These are phyloP conservation scores for Aspergillus ostianus DNA, from an alignment of 495 filamentous ascomycete species.

Conservation along the genomic window DNA sequence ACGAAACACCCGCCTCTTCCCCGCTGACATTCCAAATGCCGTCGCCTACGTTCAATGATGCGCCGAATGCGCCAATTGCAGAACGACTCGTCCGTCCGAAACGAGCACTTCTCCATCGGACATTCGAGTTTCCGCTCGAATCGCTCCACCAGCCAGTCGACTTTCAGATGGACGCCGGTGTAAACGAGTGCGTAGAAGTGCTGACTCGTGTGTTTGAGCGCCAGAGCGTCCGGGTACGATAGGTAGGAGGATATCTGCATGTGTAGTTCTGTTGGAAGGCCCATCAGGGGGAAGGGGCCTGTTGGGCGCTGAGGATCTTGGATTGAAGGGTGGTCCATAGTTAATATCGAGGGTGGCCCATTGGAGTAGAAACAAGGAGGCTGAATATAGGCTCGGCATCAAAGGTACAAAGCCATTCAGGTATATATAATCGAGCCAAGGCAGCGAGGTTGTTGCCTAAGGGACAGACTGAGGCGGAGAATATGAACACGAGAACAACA, in stretches of 20 bases:
- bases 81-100: constrained; percentile 44
- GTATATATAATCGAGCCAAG: neutral
- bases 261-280: constrained; percentile 65
- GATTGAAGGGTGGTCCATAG: constrained; percentile 1
- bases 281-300: constrained; percentile 24
- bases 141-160: constrained; percentile 65
- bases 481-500: no score
- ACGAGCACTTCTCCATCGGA: constrained; percentile 49
- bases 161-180: constrained; percentile 63
- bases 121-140: constrained; percentile 47
- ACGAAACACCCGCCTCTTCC: constrained; percentile 34
- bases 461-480: neutral
- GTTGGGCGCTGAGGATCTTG: neutral
- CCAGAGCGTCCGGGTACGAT: constrained; percentile 68
- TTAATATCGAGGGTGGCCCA: neutral
- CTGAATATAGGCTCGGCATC: no score
- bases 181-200: constrained; percentile 64
- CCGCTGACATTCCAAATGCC: constrained; percentile 40
- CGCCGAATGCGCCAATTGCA: constrained; percentile 40
- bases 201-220: constrained; percentile 63
- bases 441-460: neutral
- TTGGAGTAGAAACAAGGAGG: neutral
- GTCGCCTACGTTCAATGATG: constrained; percentile 44
- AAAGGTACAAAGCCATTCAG: neutral
- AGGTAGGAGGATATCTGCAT: constrained; percentile 75